phyloP scores from a whole-genome alignment of 495 filamentous ascomycete genomes.

The Hypoxylon crocopeplum region DNA sequence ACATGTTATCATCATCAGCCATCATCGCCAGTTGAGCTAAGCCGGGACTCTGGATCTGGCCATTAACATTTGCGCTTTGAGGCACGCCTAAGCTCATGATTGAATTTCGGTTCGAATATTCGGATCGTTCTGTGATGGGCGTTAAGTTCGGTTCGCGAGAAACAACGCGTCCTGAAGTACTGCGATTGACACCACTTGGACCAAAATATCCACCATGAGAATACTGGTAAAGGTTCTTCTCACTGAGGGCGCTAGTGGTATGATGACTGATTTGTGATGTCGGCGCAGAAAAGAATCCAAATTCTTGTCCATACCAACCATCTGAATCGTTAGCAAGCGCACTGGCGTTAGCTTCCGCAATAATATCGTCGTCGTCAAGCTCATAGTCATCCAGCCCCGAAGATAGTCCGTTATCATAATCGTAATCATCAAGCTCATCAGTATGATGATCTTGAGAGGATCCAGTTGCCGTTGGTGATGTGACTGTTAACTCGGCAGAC shows the following conservation, averaged over 20 bases:
- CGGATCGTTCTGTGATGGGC: slow-evolving; percentile 93
- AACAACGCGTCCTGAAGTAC: slow-evolving; percentile 70
- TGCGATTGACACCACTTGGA: slow-evolving; percentile 69
- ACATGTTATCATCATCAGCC: slow-evolving; percentile 71
- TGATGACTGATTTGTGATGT: slow-evolving; percentile 41
- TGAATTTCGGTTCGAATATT: slow-evolving; percentile 94
- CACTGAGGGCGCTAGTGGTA: slow-evolving; percentile 39
- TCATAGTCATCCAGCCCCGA: slow-evolving; percentile 65
- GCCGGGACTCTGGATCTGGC: slow-evolving; percentile 59
- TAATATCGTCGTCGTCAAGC: slow-evolving; percentile 83
- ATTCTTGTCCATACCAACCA: slow-evolving; percentile 94
- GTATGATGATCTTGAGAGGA: slow-evolving; percentile 41
- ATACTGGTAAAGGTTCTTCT: slow-evolving; percentile 60
- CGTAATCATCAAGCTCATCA: slow-evolving; percentile 53
- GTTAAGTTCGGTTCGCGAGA: slow-evolving; percentile 89
- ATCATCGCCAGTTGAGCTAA: slow-evolving; percentile 76
- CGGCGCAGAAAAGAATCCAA: slow-evolving; percentile 92
- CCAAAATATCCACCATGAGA: slow-evolving; percentile 93
- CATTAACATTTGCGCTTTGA: slow-evolving; percentile 50
- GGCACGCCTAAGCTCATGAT: slow-evolving; percentile 76
- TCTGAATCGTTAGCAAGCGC: slow-evolving; percentile 90
- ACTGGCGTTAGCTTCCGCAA: slow-evolving; percentile 93
- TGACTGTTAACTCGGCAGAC: slow-evolving; percentile 55
- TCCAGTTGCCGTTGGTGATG: slow-evolving; percentile 50
- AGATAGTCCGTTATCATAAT: slow-evolving; percentile 58